Base-by-base conservation (phyloP, 257 asterid species). In the Primulina tabacum region DNA sequence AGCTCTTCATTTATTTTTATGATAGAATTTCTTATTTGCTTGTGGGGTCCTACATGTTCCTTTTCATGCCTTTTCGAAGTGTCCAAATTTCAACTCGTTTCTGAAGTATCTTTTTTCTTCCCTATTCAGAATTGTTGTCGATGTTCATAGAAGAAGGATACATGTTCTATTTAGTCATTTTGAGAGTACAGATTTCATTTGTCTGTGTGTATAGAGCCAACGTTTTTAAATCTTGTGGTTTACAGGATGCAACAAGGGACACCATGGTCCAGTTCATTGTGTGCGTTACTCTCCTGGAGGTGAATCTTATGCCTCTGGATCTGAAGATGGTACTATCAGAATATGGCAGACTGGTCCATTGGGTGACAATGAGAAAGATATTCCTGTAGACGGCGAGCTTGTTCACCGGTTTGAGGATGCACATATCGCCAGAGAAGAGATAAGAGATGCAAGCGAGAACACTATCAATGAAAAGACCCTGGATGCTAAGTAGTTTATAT, bases 231-330 rank as follows among this genome's bases (percentile, higher is more conserved):
- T 85, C 8, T 7, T 10, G 50, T 58, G 59, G 29, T 6, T 58
- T 6, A 21, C 71, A 94, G 99, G 97, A 60, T 94, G 99, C 87
- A 94, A 94, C 84, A 94, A 94, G 85, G 99, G 99, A 60, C 97
- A 94, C 80, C 97, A 94, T 30, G 99, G 99, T 72, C 99, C 99
- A 0, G 97, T 94, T 40, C 99, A 94, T 73, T 94, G 96, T 47
- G 86, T 91, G 55, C 96, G 99, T 68, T 91, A 91, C 82, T 85
- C 99, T 34, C 99, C 99, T 0, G 95, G 91, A 32, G 99, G 99
- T 33, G 97, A 89, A 68, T 89, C 99, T 24, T 94, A 86, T 67
- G 82, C 96, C 28, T 94, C 99, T 34, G 99, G 99, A 34, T 94
- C 99, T 37, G 99, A 94, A 78, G 97, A 91, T 32, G 99, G 99